Evolutionary conservation across 192 early-diverging fungal genomes (phyloP).

Genomic region (Dissophora globulifera): DNA sequence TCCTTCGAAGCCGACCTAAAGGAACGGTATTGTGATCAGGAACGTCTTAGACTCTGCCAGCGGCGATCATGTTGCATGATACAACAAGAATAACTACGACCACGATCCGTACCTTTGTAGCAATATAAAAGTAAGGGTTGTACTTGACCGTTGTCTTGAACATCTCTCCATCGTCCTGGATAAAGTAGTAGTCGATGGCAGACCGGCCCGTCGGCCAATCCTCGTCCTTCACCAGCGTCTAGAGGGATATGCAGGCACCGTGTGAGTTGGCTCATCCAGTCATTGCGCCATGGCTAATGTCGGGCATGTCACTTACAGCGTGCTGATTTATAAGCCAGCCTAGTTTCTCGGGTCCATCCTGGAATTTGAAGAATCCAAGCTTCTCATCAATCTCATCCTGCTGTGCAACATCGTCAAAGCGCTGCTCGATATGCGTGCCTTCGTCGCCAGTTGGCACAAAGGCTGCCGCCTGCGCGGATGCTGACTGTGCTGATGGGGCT

Average conservation of each 20-base stretch:
- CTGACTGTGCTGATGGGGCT: constrained; percentile 27
- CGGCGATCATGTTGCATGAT: too few species aligned
- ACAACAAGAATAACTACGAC: too few species aligned
- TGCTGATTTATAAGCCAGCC: constrained; percentile 99
- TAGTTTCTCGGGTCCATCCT: constrained; percentile 74
- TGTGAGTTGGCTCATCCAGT: too few species aligned
- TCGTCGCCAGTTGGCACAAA: constrained; percentile 46
- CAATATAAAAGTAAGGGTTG: constrained; percentile 91
- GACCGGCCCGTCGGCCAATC: constrained; percentile 74
- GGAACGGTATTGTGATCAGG: too few species aligned
- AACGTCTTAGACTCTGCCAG: too few species aligned
- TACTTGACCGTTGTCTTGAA: constrained; percentile 91
- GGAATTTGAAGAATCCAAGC: constrained; percentile 74
- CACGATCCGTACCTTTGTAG: constrained; percentile 89
- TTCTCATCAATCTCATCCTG: constrained; percentile 66
- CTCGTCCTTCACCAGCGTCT: constrained; percentile 72
- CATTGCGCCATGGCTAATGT: too few species aligned
- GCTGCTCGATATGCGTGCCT: constrained; percentile 45
- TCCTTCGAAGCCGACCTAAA: constrained; percentile 71
- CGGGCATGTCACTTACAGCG: constrained; percentile 69
- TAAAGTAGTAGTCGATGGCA: constrained; percentile 93
- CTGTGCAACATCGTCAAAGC: constrained; percentile 39
- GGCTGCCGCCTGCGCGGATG: constrained; percentile 27
- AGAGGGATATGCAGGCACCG: too few species aligned
- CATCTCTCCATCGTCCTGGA: constrained; percentile 86